Evolutionary conservation across 2,329 filamentous ascomycete genomes (phyloP), one percentile per base, ranked within the genome.

Genomic region (Neonectria ditissima): DNA sequence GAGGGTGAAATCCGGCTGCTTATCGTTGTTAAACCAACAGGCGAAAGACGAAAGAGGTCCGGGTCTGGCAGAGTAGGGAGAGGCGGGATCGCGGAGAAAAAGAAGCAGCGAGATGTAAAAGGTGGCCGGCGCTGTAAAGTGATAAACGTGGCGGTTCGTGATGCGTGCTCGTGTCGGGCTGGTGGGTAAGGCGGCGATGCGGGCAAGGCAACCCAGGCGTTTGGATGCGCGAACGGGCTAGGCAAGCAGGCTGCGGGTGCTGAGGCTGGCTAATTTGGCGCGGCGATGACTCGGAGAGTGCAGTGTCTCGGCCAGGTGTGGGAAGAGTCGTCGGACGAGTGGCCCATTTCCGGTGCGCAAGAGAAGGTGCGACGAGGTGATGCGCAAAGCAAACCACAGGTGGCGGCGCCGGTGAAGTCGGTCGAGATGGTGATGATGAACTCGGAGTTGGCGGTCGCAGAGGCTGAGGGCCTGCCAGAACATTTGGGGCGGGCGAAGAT

Each of bases 401-500:
- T 60, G 54, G 62, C 58, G 45, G 61, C 51, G 65, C 60, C 26
- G 45, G 41, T 55, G 55, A 63, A 53, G 22, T 43, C 28, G 50
- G 47, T 57, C 52, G 53, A 34, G n/a, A 50, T 51, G 63, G 30
- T 61, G 63, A 50, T 72, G 67, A 63, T 69, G 65, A 63, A 65
- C 66, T 55, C 55, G 59, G 50, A 65, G 66, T 63, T 58, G 66
- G 69, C 64, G 57, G 65, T 72, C 59, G 67, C 47, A 60, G 45
- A 55, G 39, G 54, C 43, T 66, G 66, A 70, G 62, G 67, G 62
- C 60, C 67, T 43, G 51, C 26, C 67, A 62, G 69, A 69, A 67
- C 70, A 67, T 67, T 63, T 68, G 63, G 54, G 63, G 63, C 63
- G 65, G 66, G 60, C 53, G 64, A 50, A 43, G 58, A 65, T 69